These are phyloP conservation scores for Fraxinus cuspidata DNA, from an alignment of 257 asterid species.

Conservation along the genomic window DNA sequence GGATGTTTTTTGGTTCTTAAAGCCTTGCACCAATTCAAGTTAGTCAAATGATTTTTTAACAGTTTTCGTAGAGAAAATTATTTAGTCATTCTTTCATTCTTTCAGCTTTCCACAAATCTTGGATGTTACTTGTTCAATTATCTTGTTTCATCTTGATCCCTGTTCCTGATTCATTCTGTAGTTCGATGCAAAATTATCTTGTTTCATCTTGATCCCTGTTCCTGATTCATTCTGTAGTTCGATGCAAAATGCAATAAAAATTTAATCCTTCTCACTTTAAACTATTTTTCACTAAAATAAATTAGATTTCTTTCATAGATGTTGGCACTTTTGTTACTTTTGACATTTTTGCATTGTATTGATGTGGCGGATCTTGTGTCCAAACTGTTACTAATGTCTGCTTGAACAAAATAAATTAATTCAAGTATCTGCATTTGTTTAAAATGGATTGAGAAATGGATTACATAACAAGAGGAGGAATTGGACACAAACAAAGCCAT, in stretches of 20 bases:
- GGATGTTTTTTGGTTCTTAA: slow-evolving; percentile 96
- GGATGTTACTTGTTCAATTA: slow-evolving; percentile 7
- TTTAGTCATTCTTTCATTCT: slow-evolving; percentile 49
- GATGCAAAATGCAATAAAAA: slow-evolving; percentile 12
- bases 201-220: slow-evolving; percentile 8
- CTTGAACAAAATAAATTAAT: no score
- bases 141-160: slow-evolving; percentile 1
- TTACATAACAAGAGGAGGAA: no score
- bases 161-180: slow-evolving; percentile 27
- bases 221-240: slow-evolving; percentile 24
- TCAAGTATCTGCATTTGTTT: no score
- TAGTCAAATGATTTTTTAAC: slow-evolving; percentile 17
- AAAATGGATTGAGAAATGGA: no score
- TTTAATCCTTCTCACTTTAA: slow-evolving; percentile 12
- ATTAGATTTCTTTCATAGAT: neutral
- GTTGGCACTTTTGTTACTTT: neutral
- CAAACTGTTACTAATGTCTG: no score
- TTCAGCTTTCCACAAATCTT: neutral
- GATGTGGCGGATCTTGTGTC: neutral
- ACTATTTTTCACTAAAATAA: slow-evolving; percentile 16
- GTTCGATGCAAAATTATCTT: neutral
- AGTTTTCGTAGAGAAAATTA: slow-evolving; percentile 4
- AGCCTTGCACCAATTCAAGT: slow-evolving; percentile 87
- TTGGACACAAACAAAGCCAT: no score
- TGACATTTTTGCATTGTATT: neutral